These are phyloP conservation scores for Stenogyne calaminthoides DNA, from an alignment of 305 asterid species.

Conservation along the genomic window DNA sequence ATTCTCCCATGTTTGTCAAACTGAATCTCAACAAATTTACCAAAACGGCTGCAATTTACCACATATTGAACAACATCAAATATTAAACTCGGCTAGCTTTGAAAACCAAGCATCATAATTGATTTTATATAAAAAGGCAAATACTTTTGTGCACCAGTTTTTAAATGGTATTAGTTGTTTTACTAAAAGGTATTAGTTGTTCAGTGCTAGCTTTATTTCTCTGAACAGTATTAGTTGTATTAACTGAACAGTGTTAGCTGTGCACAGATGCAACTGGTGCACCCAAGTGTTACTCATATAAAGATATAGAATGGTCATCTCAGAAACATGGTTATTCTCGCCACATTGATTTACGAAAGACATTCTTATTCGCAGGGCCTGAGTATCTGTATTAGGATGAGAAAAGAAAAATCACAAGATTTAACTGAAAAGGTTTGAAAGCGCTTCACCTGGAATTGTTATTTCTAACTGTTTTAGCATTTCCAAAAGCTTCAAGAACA, in stretches of 20 bases:
- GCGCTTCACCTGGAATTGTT: constrained; percentile 92
- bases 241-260: too few species aligned
- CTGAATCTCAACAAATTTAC: constrained; percentile 98
- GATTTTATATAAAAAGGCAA: background rate
- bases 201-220: too few species aligned
- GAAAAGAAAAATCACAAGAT: constrained; percentile 28
- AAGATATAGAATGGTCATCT: constrained; percentile 14
- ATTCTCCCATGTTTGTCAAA: constrained; percentile 98
- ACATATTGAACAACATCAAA: constrained; percentile 37
- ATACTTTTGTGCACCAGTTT: too few species aligned
- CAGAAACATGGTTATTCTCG: constrained; percentile 13
- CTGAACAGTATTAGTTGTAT: too few species aligned
- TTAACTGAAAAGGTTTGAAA: constrained; percentile 35
- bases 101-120: constrained; percentile 24
- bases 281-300: background rate
- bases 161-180: too few species aligned
- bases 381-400: constrained; percentile 18
- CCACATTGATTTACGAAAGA: constrained; percentile 21
- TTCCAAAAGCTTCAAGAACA: constrained; percentile 99
- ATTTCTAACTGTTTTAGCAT: constrained; percentile 97
- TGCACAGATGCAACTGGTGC: too few species aligned
- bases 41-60: constrained; percentile 84
- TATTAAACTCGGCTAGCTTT: constrained; percentile 23
- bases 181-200: too few species aligned
- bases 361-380: constrained; percentile 7